Evolutionary conservation across 2,329 filamentous ascomycete species (phyloP).

Genomic region (Aureobasidium namibiae): DNA sequence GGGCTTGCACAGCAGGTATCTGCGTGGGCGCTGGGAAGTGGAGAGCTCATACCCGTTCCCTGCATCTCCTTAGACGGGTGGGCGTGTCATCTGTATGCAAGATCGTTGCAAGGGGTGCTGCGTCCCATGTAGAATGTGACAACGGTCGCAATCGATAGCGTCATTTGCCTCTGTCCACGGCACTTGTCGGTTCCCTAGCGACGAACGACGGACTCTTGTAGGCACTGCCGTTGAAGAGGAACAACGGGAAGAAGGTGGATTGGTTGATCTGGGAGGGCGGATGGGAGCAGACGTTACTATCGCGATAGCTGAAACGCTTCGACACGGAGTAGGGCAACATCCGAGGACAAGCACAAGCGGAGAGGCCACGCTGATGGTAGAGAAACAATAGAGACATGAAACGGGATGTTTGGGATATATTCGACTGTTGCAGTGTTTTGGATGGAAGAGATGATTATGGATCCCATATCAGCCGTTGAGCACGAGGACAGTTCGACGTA

Average conservation of each 20-base stretch:
- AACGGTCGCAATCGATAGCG: conserved; percentile 8
- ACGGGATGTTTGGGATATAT: conserved; percentile 10
- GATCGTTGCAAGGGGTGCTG: neutral
- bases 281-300: neutral
- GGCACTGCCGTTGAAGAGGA: neutral
- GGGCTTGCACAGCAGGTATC: neutral
- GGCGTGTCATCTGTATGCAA: neutral
- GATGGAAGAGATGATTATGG: neutral
- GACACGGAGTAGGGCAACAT: neutral
- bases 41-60: neutral
- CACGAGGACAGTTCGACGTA: conserved; percentile 5
- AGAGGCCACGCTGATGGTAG: neutral
- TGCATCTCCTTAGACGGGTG: neutral
- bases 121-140: neutral
- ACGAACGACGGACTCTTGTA: conserved; percentile 11
- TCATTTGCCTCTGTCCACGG: conserved; percentile 5
- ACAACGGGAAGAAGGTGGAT: conserved; percentile 8
- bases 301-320: neutral
- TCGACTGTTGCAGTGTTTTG: conserved; percentile 8
- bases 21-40: neutral
- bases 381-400: conserved; percentile 12
- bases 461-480: conserved; percentile 6
- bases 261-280: neutral
- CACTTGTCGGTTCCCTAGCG: conserved; percentile 2
- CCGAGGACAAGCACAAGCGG: neutral